These are phyloP conservation scores for Neurospora intermedia DNA, from an alignment of 495 filamentous ascomycete genomes.

Conservation along the genomic window DNA sequence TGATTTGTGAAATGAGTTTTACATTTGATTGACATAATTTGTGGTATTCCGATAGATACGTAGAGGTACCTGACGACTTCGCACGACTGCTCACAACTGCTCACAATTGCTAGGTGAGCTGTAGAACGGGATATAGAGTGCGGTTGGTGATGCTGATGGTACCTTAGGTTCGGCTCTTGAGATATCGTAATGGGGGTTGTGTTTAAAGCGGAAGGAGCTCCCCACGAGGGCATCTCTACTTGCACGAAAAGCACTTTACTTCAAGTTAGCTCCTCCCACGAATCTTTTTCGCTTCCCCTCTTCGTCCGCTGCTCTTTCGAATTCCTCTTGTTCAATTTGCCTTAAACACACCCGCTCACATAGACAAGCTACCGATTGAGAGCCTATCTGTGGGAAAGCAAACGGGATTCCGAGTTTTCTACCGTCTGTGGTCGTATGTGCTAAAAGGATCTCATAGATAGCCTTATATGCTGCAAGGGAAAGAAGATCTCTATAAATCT, in stretches of 20 bases:
- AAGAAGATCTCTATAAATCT: not conserved
- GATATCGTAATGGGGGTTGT: not conserved
- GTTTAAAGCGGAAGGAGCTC: not conserved
- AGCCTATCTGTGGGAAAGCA: not conserved
- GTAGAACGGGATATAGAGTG: not conserved
- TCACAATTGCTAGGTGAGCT: not conserved
- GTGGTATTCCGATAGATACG: not conserved
- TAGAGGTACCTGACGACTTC: not conserved
- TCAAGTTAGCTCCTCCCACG: not conserved
- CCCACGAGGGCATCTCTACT: not conserved
- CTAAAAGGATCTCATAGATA: not conserved
- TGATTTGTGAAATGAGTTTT: not conserved
- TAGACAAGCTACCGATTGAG: too few species aligned
- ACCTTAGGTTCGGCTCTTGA: not conserved
- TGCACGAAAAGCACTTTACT: not conserved
- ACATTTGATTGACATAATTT: not conserved
- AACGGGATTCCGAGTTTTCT: not conserved
- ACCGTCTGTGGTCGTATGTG: conserved; percentile 1
- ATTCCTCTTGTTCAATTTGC: not conserved
- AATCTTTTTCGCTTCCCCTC: not conserved
- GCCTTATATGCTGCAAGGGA: not conserved
- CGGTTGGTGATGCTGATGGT: not conserved
- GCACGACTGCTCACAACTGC: not conserved
- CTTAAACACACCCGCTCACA: too few species aligned
- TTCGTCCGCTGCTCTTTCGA: not conserved